phyloP scores from a whole-genome alignment of 139 green algal species.

The Tetradesmus obliquus region DNA sequence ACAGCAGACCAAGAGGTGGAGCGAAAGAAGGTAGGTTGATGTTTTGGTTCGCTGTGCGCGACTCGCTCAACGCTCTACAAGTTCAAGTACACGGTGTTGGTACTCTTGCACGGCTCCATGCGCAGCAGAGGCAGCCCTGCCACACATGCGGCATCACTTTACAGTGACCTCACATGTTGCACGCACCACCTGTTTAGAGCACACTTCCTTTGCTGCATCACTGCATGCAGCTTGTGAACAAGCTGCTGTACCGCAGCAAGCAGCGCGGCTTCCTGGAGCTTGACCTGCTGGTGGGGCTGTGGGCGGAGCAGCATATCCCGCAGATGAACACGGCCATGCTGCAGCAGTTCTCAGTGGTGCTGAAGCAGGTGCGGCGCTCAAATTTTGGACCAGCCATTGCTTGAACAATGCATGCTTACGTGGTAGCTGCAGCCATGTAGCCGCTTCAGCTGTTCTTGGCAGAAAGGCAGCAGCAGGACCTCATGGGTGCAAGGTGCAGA shows the following conservation, averaged over 20 bases:
- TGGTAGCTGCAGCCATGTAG: background rate
- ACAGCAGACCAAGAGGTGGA: slow-evolving; percentile 2
- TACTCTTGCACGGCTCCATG: too few relatives aligned
- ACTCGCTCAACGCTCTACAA: too few relatives aligned
- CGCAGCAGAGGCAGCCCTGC: too few relatives aligned
- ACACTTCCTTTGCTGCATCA: background rate
- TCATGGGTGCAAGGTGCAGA: background rate
- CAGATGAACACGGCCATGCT: slow-evolving; percentile 61
- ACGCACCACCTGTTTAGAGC: background rate
- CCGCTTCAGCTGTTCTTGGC: background rate
- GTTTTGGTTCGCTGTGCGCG: background rate
- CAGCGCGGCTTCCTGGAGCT: slow-evolving; percentile 91
- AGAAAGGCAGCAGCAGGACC: background rate
- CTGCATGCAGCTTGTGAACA: slow-evolving; percentile 63
- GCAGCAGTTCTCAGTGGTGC: slow-evolving; percentile 60
- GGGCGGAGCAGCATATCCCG: slow-evolving; percentile 78
- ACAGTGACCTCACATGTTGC: background rate
- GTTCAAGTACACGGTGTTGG: too few relatives aligned
- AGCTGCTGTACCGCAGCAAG: slow-evolving; percentile 82
- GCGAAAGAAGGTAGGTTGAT: background rate
- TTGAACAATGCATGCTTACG: background rate
- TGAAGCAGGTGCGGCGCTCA: slow-evolving; percentile 62
- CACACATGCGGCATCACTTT: background rate
- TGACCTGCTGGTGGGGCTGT: slow-evolving; percentile 85
- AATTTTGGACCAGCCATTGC: background rate